These are phyloP conservation scores for Coemansia erecta DNA, from an alignment of 192 early-diverging fungal genomes.

Conservation along the genomic window DNA sequence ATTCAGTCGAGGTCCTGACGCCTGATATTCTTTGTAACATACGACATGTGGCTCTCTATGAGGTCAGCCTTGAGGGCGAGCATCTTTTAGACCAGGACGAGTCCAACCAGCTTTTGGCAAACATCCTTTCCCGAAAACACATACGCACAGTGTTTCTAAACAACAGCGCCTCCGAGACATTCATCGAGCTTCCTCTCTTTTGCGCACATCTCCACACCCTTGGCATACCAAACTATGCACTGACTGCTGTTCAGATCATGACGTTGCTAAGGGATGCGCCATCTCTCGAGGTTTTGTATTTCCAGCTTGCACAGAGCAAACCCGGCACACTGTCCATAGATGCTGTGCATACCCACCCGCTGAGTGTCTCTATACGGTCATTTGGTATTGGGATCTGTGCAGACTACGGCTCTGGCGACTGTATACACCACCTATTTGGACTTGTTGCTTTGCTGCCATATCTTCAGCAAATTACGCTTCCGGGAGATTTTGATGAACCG, in stretches of 20 bases:
- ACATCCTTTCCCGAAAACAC: neutral
- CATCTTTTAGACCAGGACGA: conserved; percentile 7
- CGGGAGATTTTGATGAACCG: neutral
- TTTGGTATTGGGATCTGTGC: neutral
- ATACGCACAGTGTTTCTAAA: neutral
- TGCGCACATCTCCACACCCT: neutral
- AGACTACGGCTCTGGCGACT: neutral
- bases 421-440: neutral
- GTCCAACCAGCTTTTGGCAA: conserved; percentile 3
- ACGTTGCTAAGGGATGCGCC: neutral
- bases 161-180: neutral
- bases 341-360: neutral
- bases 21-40: neutral
- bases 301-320: neutral
- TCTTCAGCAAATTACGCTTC: neutral
- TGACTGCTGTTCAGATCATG: neutral
- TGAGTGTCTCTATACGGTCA: neutral
- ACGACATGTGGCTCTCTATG: neutral
- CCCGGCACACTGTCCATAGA: neutral
- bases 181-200: neutral
- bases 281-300: neutral
- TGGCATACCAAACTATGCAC: neutral
- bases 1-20: neutral
- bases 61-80: conserved; percentile 8
- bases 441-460: neutral